phyloP scores from a whole-genome alignment of 2,329 filamentous ascomycete genomes.

The Tolypocladium tropicale region DNA sequence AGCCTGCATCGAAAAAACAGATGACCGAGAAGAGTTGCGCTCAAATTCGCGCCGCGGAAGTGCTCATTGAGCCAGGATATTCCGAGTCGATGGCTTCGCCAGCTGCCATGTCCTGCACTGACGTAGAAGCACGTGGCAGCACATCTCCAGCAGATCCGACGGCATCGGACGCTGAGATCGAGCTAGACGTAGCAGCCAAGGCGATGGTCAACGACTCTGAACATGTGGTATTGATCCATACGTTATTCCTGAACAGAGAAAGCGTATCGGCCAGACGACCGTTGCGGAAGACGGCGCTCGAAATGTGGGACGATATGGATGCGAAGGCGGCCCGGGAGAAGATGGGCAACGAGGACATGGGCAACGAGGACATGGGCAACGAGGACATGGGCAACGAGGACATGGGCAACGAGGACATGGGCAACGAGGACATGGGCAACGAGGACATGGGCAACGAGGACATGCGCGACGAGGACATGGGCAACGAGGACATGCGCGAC shows the following conservation, averaged over 20 bases:
- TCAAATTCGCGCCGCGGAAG: background rate
- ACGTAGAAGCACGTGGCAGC: background rate
- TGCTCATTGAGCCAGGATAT: background rate
- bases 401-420: too few species aligned
- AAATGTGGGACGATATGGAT: conserved; percentile 12
- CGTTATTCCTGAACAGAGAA: conserved; percentile 8
- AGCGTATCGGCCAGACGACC: conserved; percentile 11
- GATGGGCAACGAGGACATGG: background rate
- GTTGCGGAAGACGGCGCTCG: conserved; percentile 13
- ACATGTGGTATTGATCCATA: background rate
- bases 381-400: too few species aligned
- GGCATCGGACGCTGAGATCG: background rate
- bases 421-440: too few species aligned
- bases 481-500: too few species aligned
- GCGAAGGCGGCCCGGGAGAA: background rate
- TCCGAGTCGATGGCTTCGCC: background rate
- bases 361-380: too few species aligned
- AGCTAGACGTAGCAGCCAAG: background rate
- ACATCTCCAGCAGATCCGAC: background rate
- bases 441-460: too few species aligned
- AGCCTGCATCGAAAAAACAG: background rate
- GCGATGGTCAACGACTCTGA: background rate
- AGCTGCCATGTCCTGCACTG: background rate
- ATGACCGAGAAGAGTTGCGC: background rate
- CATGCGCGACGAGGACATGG: too few species aligned